Evolutionary conservation across 495 filamentous ascomycete species (phyloP).

Genomic region (Achaetomiella virescens): DNA sequence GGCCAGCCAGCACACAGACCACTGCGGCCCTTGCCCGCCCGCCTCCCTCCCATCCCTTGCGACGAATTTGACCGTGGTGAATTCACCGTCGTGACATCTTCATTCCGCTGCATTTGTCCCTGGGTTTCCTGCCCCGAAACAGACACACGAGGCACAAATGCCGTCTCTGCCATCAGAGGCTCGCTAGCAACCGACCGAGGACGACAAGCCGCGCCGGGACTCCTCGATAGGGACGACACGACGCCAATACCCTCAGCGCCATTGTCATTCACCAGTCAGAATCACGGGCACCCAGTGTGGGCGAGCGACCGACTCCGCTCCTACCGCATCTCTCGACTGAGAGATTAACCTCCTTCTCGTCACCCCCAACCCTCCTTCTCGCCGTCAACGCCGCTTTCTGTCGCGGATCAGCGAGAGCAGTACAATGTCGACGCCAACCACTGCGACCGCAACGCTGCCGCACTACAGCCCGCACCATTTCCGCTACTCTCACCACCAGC

Average conservation of each 20-base stretch:
- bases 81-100: not conserved
- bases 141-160: not conserved
- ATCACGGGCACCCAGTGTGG: conserved; percentile 13
- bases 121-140: not conserved
- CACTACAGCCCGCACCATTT: conserved; percentile 56
- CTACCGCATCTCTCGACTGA: not conserved
- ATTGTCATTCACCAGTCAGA: conserved; percentile 15
- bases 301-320: conserved; percentile 16
- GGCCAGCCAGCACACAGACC: conserved; percentile 4
- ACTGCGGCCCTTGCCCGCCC: not conserved
- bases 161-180: not conserved
- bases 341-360: not conserved
- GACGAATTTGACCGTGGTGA: not conserved
- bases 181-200: not conserved
- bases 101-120: not conserved
- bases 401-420: conserved; percentile 13
- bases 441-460: conserved; percentile 68
- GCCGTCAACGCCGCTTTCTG: not conserved
- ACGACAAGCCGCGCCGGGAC: not conserved
- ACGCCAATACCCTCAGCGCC: not conserved
- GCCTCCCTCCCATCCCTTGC: not conserved
- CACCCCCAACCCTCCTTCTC: conserved; percentile 2
- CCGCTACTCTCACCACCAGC: conserved; percentile 62
- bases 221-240: not conserved
- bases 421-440: conserved; percentile 80